Conservation (phyloP, 176 grass and related monocot genomes). For the Poa annua region DNA sequence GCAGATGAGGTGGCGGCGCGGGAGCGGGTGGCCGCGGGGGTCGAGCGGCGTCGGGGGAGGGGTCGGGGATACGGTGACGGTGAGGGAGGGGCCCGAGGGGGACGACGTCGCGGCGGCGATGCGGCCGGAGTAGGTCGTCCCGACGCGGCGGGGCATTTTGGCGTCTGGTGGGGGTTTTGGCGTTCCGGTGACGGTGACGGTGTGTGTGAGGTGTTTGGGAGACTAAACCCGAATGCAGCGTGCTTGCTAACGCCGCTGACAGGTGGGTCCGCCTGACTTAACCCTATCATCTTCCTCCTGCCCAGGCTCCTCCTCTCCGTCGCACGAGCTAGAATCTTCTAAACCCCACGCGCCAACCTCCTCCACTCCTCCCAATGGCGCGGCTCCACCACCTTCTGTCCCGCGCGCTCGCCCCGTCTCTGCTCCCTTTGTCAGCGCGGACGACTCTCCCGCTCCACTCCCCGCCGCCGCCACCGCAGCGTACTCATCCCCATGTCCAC, state of each 20-base stretch:
- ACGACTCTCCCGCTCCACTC: conserved; percentile 2
- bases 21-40: conserved; percentile 60
- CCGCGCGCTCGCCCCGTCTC: conserved; percentile 29
- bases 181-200: not conserved
- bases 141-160: conserved; percentile 55
- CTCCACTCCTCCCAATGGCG: conserved; percentile 36
- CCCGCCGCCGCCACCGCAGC: conserved; percentile 1
- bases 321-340: conserved; percentile 23
- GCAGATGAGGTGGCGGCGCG: conserved; percentile 81
- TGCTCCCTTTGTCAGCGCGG: not conserved
- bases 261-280: not conserved
- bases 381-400: conserved; percentile 48
- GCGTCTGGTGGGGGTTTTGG: not conserved
- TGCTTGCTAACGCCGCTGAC: not conserved
- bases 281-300: conserved; percentile 27
- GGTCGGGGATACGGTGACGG: conserved; percentile 63
- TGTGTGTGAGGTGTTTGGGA: not conserved
- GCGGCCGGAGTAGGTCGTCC: conserved; percentile 74
- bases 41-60: conserved; percentile 38
- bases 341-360: not conserved
- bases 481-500: not conserved
- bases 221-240: not conserved
- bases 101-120: conserved; percentile 63
- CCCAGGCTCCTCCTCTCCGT: not conserved
- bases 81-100: conserved; percentile 59